Base-by-base conservation (phyloP, 495 filamentous ascomycete species). In the Cudoniella acicularis region DNA sequence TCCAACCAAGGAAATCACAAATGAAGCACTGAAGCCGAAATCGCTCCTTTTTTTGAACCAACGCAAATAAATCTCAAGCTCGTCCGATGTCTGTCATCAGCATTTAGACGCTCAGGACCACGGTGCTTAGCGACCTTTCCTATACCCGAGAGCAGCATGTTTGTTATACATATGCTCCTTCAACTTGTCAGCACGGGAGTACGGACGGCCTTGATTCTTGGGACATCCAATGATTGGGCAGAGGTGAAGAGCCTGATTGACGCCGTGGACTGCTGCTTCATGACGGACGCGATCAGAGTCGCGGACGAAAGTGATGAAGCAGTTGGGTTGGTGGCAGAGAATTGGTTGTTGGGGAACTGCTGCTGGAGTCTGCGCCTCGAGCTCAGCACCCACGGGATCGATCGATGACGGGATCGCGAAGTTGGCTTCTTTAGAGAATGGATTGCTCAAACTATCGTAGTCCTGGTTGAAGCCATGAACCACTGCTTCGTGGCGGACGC, bases 151-250 rank as follows among this genome's bases (percentile, higher is more conserved):
- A 18, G 3, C 51, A 8, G 2, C 51, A 54, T 54, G 51, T 13
- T 42, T 36, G 23, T 54, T 54, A 22, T 25, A 43, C 22, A 54
- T 10, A 41, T 54, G 51, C 51, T 54, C 51, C 16, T 10, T 54
- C 10, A 54, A 22, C 36, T 54, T 54, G 30, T 54, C 51, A 16
- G 51, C 23, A 10, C 51, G 22, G 22, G 11, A n/a, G 26, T 54
- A 54, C 25, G 17, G 8, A 17, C 9, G 13, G 3, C 51, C 51
- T 16, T 42, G 17, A 18, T 13, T 42, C 26, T 18, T 54, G 8
- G 51, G 25, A 41, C 51, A 54, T 3, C 51, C 51, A 4, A 18
- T 2, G 18, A 54, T 42, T 3, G 51, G 51, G 22, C 51, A 54
- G 10, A 40, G 25, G 25, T 54, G 30, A 43, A 24, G 17, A 8